Conservation (phyloP, 768 basidiomycete genomes). For the Termitomyces sp. region DNA sequence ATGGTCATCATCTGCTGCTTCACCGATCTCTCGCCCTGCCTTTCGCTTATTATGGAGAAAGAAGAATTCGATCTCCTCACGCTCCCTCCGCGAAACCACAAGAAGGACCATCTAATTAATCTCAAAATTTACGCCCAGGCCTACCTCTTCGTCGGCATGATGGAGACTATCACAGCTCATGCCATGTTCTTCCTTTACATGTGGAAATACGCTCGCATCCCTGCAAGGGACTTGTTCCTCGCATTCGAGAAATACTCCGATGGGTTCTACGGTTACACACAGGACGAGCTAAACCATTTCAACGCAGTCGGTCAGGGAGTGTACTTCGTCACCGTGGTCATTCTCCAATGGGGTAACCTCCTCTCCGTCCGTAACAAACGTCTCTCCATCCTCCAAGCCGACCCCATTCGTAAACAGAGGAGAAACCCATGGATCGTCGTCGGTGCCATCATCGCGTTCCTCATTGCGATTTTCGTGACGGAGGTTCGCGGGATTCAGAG, state of each 20-base stretch:
- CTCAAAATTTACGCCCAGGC: not conserved
- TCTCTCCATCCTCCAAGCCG: not conserved
- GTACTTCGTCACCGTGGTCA: not conserved
- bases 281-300: not conserved
- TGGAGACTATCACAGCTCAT: not conserved
- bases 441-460: not conserved
- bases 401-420: not conserved
- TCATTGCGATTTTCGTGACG: conserved; percentile 4
- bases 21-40: not conserved
- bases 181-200: conserved; percentile 1
- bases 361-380: conserved; percentile 1
- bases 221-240: not conserved
- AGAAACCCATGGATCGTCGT: not conserved
- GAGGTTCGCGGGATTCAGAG: not conserved
- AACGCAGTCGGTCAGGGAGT: not conserved
- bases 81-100: conserved; percentile 1
- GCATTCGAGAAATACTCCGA: not conserved
- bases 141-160: not conserved
- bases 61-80: not conserved
- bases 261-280: not conserved
- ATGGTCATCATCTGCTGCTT: conserved; percentile 1
- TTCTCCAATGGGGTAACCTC: not conserved
- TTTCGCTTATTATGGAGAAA: not conserved
- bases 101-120: not conserved
- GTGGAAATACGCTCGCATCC: not conserved